Percentiles rank a stretch among this genome's conserved stretches.
Evolutionary conservation across 2,329 filamentous ascomycete genomes (phyloP).

Genomic region (Phialophora verrucosa): DNA sequence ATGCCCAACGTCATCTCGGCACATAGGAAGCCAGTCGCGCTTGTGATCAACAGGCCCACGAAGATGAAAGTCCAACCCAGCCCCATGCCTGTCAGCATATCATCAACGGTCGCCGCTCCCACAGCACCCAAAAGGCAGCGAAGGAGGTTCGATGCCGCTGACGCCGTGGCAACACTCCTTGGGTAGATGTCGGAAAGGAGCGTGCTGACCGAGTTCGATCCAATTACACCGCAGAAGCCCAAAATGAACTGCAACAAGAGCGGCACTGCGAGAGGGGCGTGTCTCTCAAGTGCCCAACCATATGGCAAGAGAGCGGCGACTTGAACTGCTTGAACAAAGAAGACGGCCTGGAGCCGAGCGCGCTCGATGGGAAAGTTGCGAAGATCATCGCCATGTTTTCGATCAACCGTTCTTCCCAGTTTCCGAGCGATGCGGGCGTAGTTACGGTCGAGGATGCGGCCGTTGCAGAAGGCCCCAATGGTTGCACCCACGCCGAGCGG

Average conservation of each 20-base stretch:
- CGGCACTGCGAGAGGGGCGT: constrained; percentile 16
- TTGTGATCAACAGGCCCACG: constrained; percentile 9
- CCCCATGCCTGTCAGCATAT: constrained; percentile 27
- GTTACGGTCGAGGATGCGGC: constrained; percentile 46
- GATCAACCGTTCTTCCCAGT: constrained; percentile 43
- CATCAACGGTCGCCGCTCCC: constrained; percentile 40
- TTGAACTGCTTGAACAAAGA: constrained; percentile 2
- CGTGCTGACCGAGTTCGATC: constrained; percentile 20
- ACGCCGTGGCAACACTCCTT: constrained; percentile 41
- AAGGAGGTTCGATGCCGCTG: constrained; percentile 46
- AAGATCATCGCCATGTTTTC: constrained; percentile 36
- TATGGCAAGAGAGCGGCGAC: constrained; percentile 13
- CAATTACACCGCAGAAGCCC: constrained; percentile 12
- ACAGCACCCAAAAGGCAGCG: constrained; percentile 45
- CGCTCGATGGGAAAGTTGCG: constrained; percentile 52
- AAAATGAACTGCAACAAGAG: constrained; percentile 20
- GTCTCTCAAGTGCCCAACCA: constrained; percentile 19
- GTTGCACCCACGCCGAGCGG: constrained; percentile 16
- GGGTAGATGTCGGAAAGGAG: constrained; percentile 33
- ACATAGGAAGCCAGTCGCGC: neutral
- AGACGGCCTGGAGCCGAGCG: constrained; percentile 49
- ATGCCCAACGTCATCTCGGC: constrained; percentile 17
- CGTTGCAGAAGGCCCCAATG: constrained; percentile 16
- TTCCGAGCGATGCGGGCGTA: constrained; percentile 47
- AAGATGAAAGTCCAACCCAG: constrained; percentile 28